Base-by-base conservation (phyloP, 1,284 basidiomycete species). In the Boletus semigastroideus region DNA sequence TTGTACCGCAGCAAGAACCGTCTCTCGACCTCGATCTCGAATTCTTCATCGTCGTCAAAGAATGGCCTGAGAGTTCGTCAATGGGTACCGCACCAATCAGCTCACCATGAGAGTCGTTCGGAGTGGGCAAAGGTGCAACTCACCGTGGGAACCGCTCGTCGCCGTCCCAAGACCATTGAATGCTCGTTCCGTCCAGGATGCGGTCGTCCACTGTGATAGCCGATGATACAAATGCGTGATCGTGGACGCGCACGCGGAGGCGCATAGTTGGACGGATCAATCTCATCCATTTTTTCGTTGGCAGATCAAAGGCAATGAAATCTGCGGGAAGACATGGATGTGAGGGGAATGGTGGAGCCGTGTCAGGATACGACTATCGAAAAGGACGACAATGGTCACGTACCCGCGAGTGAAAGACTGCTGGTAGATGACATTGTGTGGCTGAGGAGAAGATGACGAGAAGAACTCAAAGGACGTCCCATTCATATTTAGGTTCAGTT, bases 251-350 rank as follows among this genome's bases (percentile, higher is more conserved):
- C 20, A 63, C 49, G 12, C 64, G 59, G 34, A 63, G 54, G 1
- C 61, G 64, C 46, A 63, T 48, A 33, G 40, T 65, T 16, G 61
- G 62, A 11, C 37, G 39, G 33, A 66, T 17, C 14, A 65, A 2
- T 19, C 13, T 53, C 47, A 63, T 42, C 60, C 62, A 65, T 40
- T 41, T 63, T n/a, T 52, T 58, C 13, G 62, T 46, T 2, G 64
- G 64, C 1, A 63, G 31, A 2, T 66, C 64, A 25, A 44, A 49
- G 27, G 57, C 62, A 30, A 52, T 60, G 45, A 66, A 66, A 36
- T 58, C 61, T 62, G 17, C 14, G 34, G 4, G 10, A 10, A 36
- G 10, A 9, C 7, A 10, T 36, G 34, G n/a, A 36, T n/a, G 34
- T n/a, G 34, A n/a, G 16, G 33, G 34, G 10, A 8, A 33, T 14